Base-by-base conservation (phyloP, 148 eudicot genomes). In the Arctostaphylos glauca region DNA sequence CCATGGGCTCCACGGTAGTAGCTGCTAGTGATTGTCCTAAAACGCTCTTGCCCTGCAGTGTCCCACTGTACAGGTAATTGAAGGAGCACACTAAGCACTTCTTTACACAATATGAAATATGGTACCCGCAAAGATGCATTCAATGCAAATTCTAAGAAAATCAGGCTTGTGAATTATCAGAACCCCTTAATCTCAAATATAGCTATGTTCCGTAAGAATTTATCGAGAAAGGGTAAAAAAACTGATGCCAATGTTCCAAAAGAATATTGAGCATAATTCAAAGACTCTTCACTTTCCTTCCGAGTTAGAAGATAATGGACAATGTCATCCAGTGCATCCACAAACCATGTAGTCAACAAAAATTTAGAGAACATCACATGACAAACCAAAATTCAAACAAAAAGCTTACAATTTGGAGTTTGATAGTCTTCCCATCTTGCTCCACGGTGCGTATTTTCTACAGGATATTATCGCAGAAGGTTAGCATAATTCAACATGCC, bases 1-100 rank as follows among this genome's bases (percentile, higher is more conserved):
- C 91, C 91, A 78, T 87, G 91, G 25, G 89, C 91, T 68, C 91
- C 91, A 48, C 89, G 89, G 54, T 89, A 89, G 78, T 89, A 89
- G 86, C 91, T 86, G 83, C 89, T 84, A 43, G 87, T 89, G 58
- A 89, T 88, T 78, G 86, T 87, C 81, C 88, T 83, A 76, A 87
- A 87, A 76, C 88, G 88, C 81, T 87, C 88, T 79, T 87, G 86
- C 44, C 88, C 88, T 31, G 88, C 88, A 49, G 86, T 87, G 66
- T 87, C 86, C 88, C 88, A 87, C 88, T 87, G 86, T 75, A 15
- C 75, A 73, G 31, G 80, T 74, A 23, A 48, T 49, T 72, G 15
- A 50, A 70, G 80, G 76, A 49, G 43, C 80, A 82, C 19, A 82
- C 19, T 75, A 5, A 75, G 49, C 23, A 47, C 23, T 41, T 53